phyloP scores from a whole-genome alignment of 768 basidiomycete species.

The Tephrocybe rancida region DNA sequence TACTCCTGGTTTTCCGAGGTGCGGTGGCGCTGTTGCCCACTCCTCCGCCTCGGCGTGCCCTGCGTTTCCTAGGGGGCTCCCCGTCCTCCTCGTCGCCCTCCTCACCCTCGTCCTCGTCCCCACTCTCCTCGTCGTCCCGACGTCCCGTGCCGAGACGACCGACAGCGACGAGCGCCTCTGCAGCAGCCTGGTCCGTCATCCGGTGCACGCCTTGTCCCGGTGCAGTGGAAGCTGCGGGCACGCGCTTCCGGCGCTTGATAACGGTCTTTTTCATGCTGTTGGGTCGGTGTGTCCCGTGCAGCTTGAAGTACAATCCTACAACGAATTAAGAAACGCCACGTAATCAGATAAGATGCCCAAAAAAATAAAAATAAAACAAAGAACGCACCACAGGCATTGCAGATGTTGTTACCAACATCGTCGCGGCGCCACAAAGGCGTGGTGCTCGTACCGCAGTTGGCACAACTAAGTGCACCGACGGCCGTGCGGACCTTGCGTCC shows the following conservation, averaged over 20 bases:
- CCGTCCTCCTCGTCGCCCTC: slow-evolving; percentile 39
- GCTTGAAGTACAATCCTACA: slow-evolving; percentile 94
- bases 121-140: slow-evolving; percentile 36
- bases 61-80: slow-evolving; percentile 62
- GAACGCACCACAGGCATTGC: slow-evolving; percentile 92
- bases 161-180: slow-evolving; percentile 86
- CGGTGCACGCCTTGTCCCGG: slow-evolving; percentile 21
- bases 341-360: slow-evolving; percentile 9
- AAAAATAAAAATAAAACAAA: slow-evolving; percentile 14
- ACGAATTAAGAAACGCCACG: slow-evolving; percentile 12
- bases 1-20: slow-evolving; percentile 33
- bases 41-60: slow-evolving; percentile 42
- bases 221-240: slow-evolving; percentile 80
- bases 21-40: slow-evolving; percentile 20
- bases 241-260: slow-evolving; percentile 97
- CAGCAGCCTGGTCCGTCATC: slow-evolving; percentile 85
- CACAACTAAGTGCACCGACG: slow-evolving; percentile 81
- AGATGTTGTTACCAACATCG: slow-evolving; percentile 90
- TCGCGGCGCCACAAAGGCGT: slow-evolving; percentile 91
- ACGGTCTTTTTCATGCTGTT: slow-evolving; percentile 99
- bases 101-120: slow-evolving; percentile 40
- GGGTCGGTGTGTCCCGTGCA: slow-evolving; percentile 95
- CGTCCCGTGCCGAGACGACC: slow-evolving; percentile 51
- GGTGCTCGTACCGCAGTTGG: slow-evolving; percentile 87
- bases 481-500: slow-evolving; percentile 33